Base-by-base conservation (phyloP, 2,329 filamentous ascomycete species). In the Fusarium camptoceras region DNA sequence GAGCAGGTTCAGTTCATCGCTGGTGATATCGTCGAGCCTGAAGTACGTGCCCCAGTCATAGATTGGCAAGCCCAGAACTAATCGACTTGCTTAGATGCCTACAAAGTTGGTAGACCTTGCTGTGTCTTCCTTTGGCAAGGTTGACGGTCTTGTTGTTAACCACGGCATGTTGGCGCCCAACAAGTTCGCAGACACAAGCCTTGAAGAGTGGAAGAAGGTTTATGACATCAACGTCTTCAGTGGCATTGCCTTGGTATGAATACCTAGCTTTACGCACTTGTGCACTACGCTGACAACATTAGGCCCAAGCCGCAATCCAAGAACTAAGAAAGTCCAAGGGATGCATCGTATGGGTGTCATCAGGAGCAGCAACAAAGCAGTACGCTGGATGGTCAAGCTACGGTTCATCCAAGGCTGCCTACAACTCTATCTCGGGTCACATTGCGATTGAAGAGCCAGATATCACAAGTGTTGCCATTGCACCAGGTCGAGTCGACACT, bases 211-310 rank as follows among this genome's bases (percentile, higher is more conserved):
- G 93, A 91, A 89, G 75, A 80, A 82, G 3, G 84, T 87, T 11
- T 98, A 94, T 79, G 91, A 97, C 73, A 84, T 94, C 66, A 98
- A 98, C 78, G 89, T 98, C 73, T 94, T 98, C 78, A 95, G 93
- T 71, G 89, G 89, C 28, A 83, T 98, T 46, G 90, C 89, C 34
- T 84, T 98, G 79, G 93, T 97, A 83, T 76, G 88, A 16, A 27
- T 78, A 18, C 20, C 24, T 16, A 14, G 12, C 6, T 8, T 18
- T 22, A 30, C 11, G 22, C 18, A 9, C n/a, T 34, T 18, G 22
- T 41, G 24, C 22, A 42, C 27, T 41, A 44, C 16, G 24, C 64
- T 64, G 63, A 71, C 64, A 68, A n/a, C 63, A 37, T 31, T 65
- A 94, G 92, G 85, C 91, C 61, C 89, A 93, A 81, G 89, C 91